phyloP scores from a whole-genome alignment of 805 yeast species.

The Wickerhamomyces canadensis region DNA sequence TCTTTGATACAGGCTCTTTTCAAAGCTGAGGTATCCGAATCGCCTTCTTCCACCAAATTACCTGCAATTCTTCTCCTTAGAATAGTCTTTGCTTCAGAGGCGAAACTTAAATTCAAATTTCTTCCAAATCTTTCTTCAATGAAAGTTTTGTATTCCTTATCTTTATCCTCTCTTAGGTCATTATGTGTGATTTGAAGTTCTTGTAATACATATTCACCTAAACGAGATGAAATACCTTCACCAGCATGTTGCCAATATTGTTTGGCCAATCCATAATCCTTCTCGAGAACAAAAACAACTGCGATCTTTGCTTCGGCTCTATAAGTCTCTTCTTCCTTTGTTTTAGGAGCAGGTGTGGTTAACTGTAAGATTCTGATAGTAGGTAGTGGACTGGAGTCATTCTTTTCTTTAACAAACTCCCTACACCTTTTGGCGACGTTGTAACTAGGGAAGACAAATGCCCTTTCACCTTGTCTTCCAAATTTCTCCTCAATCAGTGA shows the following conservation, averaged over 20 bases:
- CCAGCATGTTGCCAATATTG: conserved; percentile 97
- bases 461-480: conserved; percentile 73
- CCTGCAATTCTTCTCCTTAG: conserved; percentile 72
- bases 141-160: conserved; percentile 55
- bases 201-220: conserved; percentile 77
- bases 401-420: conserved; percentile 55
- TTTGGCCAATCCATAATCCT: conserved; percentile 59
- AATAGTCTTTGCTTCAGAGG: conserved; percentile 69
- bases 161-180: conserved; percentile 25
- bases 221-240: conserved; percentile 88
- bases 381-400: conserved; percentile 18
- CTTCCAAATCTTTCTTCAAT: conserved; percentile 91
- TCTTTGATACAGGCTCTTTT: conserved; percentile 27
- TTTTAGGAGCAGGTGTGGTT: conserved; percentile 61
- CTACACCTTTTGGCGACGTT: conserved; percentile 80
- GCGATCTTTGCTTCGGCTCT: conserved; percentile 67
- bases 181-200: conserved; percentile 42
- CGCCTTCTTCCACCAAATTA: conserved; percentile 38
- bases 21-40: conserved; percentile 17
- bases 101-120: conserved; percentile 72
- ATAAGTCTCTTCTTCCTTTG: conserved; percentile 51
- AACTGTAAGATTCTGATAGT: conserved; percentile 64
- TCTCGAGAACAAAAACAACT: conserved; percentile 66
- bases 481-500: conserved; percentile 55
- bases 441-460: conserved; percentile 74